Conservation (phyloP, 257 asterid genomes). For the Thymus mandschuricus region DNA sequence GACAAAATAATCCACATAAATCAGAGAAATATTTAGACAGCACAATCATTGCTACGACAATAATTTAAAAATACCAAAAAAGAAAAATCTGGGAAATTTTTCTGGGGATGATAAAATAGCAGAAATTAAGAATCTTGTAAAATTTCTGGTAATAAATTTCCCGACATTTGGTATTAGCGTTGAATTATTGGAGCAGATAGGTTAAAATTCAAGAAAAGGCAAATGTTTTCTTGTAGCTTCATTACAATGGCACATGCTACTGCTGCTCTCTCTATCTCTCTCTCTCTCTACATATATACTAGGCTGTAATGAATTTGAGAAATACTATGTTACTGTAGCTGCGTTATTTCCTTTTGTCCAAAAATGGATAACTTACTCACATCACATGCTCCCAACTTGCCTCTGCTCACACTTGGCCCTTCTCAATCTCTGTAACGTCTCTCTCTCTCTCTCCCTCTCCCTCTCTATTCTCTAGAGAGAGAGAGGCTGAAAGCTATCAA, state of each 20-base stretch:
- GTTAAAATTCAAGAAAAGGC: not conserved
- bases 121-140: conserved; percentile 30
- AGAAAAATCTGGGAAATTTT: not conserved
- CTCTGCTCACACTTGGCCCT: not conserved
- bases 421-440: too few relatives aligned
- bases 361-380: conserved; percentile 32
- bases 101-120: not conserved
- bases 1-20: not conserved
- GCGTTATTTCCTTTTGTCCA: conserved; percentile 22
- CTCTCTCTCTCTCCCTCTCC: conserved; percentile 6
- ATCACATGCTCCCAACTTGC: too few relatives aligned
- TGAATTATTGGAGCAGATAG: conserved; percentile 28
- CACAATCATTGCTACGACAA: not conserved
- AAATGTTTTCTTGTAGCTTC: not conserved
- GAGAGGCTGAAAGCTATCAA: conserved; percentile 36
- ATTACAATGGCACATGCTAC: not conserved
- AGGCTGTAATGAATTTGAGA: conserved; percentile 22
- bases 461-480: conserved; percentile 28
- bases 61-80: not conserved
- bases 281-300: not conserved
- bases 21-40: not conserved
- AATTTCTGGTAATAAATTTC: conserved; percentile 15
- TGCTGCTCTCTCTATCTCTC: not conserved
- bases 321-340: conserved; percentile 21
- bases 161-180: conserved; percentile 34